Evolutionary conservation across 345 rosid species (phyloP), one percentile per base, ranked within the genome.

Genomic region (Erodium maritimum): DNA sequence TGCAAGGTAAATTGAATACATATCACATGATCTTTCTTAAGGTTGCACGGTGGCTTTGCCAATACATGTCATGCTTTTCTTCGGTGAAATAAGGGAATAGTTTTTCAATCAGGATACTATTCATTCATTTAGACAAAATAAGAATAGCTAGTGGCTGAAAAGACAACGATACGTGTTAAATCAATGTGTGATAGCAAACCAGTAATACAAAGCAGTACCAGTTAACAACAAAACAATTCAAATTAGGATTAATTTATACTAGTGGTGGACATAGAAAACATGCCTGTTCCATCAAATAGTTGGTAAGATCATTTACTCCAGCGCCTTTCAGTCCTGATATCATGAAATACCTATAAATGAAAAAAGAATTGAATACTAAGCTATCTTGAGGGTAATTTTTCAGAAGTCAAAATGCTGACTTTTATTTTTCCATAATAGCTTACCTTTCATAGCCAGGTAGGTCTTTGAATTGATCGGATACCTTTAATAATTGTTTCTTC

Each of bases 361-460:
- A 57, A 58, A 20, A 45, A 42, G 50, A 18, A 60, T 23, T 10
- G 13, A 53, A 57, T 29, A 57, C 62, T 33, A 56, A 55, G 52
- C 20, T 34, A 50, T 45, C 50, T 65, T 62, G 34, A 52, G 56
- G 33, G 19, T 21, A 48, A 23, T 52, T 42, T 17, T 54, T 50
- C 7, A 53, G 60, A 61, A 62, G 17, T 55, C 18, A 52, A 18
- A 50, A 57, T 17, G 5, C 62, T 2, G 2, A 21, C 14, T 42
- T 24, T 17, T 51, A 37, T 25, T 50, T 57, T 17, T 22, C 7
- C 25, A 57, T 25, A 22, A 64, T 34, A 19, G 59, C 73, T 62
- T 69, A 86, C 98, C 88, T 88, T 61, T 86, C 93, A 73, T 80
- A 88, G 18, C 80, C 95, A 34, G 86, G 83, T 65, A 86, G 93